These are phyloP conservation scores for Scutellaria galericulata DNA, from an alignment of 257 asterid genomes.

Conservation along the genomic window DNA sequence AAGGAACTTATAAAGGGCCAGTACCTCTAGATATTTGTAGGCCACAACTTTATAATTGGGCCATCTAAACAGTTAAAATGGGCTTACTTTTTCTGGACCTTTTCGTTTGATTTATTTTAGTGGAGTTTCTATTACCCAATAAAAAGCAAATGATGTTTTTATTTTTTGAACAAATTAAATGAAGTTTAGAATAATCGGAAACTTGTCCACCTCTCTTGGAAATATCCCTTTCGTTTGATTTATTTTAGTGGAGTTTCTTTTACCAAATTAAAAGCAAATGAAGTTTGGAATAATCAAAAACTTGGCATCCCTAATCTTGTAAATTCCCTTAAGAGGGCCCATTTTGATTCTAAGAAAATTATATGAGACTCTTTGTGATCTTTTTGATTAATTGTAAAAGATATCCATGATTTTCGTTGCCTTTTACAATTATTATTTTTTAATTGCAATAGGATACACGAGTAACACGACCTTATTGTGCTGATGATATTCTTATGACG, in stretches of 20 bases:
- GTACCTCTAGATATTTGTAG: background rate
- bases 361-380: too few species aligned
- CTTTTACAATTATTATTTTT: too few species aligned
- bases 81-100: background rate
- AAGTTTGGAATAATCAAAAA: background rate
- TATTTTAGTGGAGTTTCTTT: background rate
- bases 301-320: background rate
- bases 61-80: background rate
- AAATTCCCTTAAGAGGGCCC: too few species aligned
- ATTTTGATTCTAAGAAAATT: too few species aligned
- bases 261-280: background rate
- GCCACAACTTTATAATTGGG: background rate
- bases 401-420: too few species aligned
- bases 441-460: too few species aligned
- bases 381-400: too few species aligned
- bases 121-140: background rate
- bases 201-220: background rate
- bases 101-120: too few species aligned
- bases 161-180: background rate
- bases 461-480: too few species aligned
- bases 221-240: background rate
- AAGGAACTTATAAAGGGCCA: background rate
- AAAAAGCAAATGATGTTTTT: background rate
- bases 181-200: background rate
- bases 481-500: too few species aligned